Percentiles rank a stretch among this genome's conserved stretches.
phyloP scores from a whole-genome alignment of 257 asterid genomes.

The Plantago elongata region DNA sequence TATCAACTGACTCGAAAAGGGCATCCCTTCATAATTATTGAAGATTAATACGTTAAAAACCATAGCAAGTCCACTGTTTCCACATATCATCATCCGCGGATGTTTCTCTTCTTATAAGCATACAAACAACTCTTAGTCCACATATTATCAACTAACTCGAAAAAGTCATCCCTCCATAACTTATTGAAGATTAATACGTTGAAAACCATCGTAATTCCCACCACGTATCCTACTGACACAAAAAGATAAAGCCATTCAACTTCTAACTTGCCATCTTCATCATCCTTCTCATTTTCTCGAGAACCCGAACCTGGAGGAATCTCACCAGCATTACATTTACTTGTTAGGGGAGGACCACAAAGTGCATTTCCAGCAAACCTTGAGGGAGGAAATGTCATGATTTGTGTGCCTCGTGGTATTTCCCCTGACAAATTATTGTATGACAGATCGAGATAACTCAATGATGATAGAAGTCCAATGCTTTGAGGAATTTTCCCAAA shows the following conservation, averaged over 20 bases:
- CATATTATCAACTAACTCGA: not conserved
- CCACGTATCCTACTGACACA: slow-evolving; percentile 5
- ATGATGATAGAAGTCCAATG: not conserved
- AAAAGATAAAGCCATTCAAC: slow-evolving; percentile 12
- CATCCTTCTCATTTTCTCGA: not conserved
- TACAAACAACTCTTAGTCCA: not conserved
- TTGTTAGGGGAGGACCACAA: slow-evolving; percentile 22
- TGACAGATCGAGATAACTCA: slow-evolving; percentile 18
- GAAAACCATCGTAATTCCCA: slow-evolving; percentile 16
- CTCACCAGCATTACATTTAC: not conserved
- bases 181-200: not conserved
- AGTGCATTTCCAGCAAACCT: slow-evolving; percentile 17
- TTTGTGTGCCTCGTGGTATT: slow-evolving; percentile 10
- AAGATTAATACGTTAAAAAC: slow-evolving; percentile 8
- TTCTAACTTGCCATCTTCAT: not conserved
- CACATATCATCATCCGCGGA: not conserved
- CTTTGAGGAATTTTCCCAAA: slow-evolving; percentile 23
- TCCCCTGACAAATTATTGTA: slow-evolving; percentile 9
- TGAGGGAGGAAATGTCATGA: not conserved
- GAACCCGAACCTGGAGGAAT: not conserved
- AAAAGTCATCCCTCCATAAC: not conserved
- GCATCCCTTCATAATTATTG: not conserved
- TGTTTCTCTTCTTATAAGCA: not conserved
- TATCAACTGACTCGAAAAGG: slow-evolving; percentile 1
- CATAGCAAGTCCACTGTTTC: no score